Conservation (phyloP, 2,329 filamentous ascomycete genomes). For the Alternaria brassicicola region DNA sequence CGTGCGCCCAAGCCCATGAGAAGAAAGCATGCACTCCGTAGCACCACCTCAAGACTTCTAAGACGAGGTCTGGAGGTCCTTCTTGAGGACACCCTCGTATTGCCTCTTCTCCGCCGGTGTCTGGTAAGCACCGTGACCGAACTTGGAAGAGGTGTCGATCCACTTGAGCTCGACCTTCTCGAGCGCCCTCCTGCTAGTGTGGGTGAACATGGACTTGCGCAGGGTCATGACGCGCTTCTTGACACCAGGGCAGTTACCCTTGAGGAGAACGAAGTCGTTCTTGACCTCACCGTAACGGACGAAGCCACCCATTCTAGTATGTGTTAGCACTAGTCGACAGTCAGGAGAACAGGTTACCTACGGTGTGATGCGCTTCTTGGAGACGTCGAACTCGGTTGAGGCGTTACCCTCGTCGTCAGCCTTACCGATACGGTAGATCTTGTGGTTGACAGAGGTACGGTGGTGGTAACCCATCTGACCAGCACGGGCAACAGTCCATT, state of each 20-base stretch:
- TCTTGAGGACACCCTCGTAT: constrained; percentile 99
- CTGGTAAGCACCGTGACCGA: constrained; percentile 99
- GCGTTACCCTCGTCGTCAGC: constrained; percentile 88
- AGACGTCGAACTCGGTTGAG: constrained; percentile 92
- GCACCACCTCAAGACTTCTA: constrained; percentile 49
- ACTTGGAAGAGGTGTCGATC: constrained; percentile 99
- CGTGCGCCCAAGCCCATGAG: constrained; percentile 46
- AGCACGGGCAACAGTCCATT: constrained; percentile 99
- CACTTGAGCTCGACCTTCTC: constrained; percentile 99
- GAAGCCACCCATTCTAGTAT: constrained; percentile 90
- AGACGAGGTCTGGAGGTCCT: constrained; percentile 73
- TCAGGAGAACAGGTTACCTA: constrained; percentile 63
- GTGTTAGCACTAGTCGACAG: constrained; percentile 43
- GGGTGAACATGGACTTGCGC: constrained; percentile 97
- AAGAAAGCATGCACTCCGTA: constrained; percentile 42
- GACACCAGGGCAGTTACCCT: constrained; percentile 95
- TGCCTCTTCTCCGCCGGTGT: constrained; percentile 97
- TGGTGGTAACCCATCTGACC: constrained; percentile 99
- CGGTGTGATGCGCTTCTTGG: constrained; percentile 99
- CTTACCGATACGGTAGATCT: constrained; percentile 99
- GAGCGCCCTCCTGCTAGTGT: constrained; percentile 92
- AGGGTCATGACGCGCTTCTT: constrained; percentile 99
- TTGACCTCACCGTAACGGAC: constrained; percentile 99
- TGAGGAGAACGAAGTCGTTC: constrained; percentile 98
- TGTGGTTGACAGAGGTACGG: constrained; percentile 99